phyloP scores from a whole-genome alignment of 78 protist species.

The Chrysochromulina parva region DNA sequence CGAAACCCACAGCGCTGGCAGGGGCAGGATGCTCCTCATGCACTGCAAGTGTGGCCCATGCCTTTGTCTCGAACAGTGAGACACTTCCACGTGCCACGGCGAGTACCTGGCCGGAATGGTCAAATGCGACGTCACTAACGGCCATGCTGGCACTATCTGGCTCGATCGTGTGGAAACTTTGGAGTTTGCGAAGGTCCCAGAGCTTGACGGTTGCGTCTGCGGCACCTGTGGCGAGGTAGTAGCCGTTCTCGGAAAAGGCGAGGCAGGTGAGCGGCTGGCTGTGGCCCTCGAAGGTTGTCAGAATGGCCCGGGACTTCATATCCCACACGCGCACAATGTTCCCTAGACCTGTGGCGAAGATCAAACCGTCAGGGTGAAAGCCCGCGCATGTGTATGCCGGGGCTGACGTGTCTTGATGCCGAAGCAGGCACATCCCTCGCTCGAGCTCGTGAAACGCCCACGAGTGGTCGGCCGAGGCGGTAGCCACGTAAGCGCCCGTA shows the following conservation, averaged over 20 bases:
- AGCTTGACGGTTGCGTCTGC: conserved; percentile 6
- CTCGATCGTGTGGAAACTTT: conserved; percentile 45
- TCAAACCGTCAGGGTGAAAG: conserved; percentile 94
- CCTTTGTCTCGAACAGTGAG: background rate
- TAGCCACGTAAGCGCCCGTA: conserved; percentile 58
- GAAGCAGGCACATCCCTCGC: conserved; percentile 18
- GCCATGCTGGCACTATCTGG: background rate
- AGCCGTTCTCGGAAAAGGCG: conserved; percentile 82
- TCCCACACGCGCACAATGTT: conserved; percentile 64
- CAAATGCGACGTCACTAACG: conserved; percentile 52
- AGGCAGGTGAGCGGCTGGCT: conserved; percentile 14
- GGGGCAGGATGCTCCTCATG: too few species aligned
- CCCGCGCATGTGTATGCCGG: background rate
- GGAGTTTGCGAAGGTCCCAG: conserved; percentile 84
- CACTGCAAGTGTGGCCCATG: too few species aligned
- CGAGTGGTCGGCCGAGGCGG: conserved; percentile 64
- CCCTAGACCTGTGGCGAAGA: conserved; percentile 78
- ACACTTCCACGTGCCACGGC: background rate
- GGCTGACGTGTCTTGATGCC: background rate
- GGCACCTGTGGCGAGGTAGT: conserved; percentile 11
- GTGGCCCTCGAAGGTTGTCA: conserved; percentile 60
- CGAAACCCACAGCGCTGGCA: too few species aligned
- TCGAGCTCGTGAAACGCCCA: conserved; percentile 78
- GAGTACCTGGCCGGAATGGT: conserved; percentile 66
- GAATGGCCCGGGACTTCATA: conserved; percentile 50